Conservation (phyloP, 179 eudicot genomes). For the Amaranthus tricolor region DNA sequence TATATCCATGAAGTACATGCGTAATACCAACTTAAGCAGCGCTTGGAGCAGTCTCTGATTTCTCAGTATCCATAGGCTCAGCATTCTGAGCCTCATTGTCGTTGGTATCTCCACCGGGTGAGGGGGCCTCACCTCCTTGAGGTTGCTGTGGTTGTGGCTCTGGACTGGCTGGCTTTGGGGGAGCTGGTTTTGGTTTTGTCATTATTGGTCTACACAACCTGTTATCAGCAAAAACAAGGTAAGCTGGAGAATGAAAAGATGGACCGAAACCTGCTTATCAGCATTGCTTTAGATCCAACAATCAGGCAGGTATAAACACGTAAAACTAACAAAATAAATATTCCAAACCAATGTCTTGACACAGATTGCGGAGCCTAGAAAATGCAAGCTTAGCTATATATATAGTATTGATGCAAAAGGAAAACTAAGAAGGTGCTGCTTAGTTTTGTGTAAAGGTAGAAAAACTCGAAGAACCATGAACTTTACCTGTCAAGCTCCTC, state of each 20-base stretch:
- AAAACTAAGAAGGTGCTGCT: not conserved
- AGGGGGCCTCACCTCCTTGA: constrained; percentile 36
- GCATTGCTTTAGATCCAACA: no score
- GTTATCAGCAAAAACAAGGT: not conserved
- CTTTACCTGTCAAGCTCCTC: constrained; percentile 77
- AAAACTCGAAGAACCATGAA: not conserved
- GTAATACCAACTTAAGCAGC: constrained; percentile 21
- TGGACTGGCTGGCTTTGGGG: constrained; percentile 56
- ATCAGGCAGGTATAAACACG: no score
- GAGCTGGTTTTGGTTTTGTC: constrained; percentile 68
- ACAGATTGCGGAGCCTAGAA: no score
- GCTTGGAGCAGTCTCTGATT: constrained; percentile 25
- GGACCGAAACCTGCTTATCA: no score
- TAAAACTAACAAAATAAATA: no score
- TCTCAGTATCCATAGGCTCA: constrained; percentile 39
- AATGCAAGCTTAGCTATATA: no score
- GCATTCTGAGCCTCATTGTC: constrained; percentile 19
- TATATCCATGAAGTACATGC: not conserved
- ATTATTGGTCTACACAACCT: constrained; percentile 73
- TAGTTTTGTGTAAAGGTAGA: not conserved
- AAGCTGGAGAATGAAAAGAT: not conserved
- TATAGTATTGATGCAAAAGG: not conserved
- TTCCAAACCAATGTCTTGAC: no score
- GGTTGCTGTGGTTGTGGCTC: constrained; percentile 43
- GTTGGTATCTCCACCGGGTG: constrained; percentile 33